Conservation (phyloP, 176 grass and related monocot genomes). For the Juncus effusus region DNA sequence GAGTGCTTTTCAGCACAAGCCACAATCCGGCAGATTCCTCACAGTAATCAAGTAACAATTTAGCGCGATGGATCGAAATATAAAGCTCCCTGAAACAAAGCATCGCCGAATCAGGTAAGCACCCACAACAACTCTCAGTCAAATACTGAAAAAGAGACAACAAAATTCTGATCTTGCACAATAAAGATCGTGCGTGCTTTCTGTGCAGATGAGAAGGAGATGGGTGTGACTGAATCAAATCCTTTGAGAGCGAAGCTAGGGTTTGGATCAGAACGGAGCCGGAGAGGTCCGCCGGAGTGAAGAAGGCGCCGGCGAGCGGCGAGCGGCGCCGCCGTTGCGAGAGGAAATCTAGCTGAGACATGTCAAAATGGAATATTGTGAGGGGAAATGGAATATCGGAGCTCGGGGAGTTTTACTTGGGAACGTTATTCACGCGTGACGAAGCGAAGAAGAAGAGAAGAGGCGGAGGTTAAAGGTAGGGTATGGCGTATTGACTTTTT, state of each 20-base stretch:
- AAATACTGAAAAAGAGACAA: slow-evolving; percentile 44
- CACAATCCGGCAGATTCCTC: slow-evolving; percentile 58
- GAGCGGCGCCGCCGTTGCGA: slow-evolving; percentile 26
- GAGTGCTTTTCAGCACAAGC: slow-evolving; percentile 46
- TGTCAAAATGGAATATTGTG: background rate
- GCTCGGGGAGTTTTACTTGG: slow-evolving; percentile 1
- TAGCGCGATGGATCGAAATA: slow-evolving; percentile 84
- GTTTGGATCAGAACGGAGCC: slow-evolving; percentile 49
- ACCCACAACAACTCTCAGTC: background rate
- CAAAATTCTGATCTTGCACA: slow-evolving; percentile 41
- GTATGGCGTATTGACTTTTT: slow-evolving; percentile 20
- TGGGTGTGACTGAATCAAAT: slow-evolving; percentile 21
- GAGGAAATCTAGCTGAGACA: slow-evolving; percentile 75
- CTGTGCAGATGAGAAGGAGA: slow-evolving; percentile 48
- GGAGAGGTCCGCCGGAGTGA: slow-evolving; percentile 42
- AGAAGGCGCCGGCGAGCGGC: slow-evolving; percentile 69
- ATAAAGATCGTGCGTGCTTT: slow-evolving; percentile 29
- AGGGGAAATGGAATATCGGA: background rate
- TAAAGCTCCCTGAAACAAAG: slow-evolving; percentile 95
- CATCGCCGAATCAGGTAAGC: slow-evolving; percentile 40
- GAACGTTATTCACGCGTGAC: background rate
- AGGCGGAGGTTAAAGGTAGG: background rate
- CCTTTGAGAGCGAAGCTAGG: slow-evolving; percentile 38
- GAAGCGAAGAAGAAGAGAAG: background rate
- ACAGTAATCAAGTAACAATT: slow-evolving; percentile 71